These are phyloP conservation scores for Fraxinus latifolia DNA, from an alignment of 305 asterid species.

Conservation along the genomic window DNA sequence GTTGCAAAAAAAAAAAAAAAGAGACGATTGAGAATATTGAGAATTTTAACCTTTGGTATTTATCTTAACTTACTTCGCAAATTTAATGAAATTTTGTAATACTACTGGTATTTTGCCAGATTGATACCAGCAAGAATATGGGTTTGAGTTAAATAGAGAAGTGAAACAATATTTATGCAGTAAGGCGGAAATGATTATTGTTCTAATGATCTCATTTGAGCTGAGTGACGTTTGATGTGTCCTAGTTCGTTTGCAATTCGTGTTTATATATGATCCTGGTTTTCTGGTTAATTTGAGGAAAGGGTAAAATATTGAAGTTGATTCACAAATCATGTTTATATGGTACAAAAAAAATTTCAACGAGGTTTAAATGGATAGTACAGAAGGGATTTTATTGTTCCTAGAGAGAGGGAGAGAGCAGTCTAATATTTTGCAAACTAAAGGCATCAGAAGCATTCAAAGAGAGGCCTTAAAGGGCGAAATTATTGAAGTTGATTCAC, in stretches of 20 bases:
- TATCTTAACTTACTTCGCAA: not conserved
- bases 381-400: not conserved
- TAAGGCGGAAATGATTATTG: not conserved
- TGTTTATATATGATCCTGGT: not conserved
- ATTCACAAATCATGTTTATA: not conserved
- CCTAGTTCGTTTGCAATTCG: not conserved
- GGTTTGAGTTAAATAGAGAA: not conserved
- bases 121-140: not conserved
- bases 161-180: not conserved
- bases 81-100: not conserved
- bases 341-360: not conserved
- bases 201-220: not conserved
- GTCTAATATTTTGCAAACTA: not conserved
- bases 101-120: not conserved
- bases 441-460: not conserved
- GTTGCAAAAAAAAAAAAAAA: not conserved
- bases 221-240: not conserved
- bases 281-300: not conserved
- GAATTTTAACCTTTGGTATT: not conserved
- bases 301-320: not conserved
- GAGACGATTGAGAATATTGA: not conserved
- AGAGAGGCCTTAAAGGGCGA: not conserved
- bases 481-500: not conserved
- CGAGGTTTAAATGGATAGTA: not conserved
- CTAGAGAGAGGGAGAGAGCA: not conserved